phyloP scores from a whole-genome alignment of 2,329 filamentous ascomycete species.

The Fusarium subtropicale region DNA sequence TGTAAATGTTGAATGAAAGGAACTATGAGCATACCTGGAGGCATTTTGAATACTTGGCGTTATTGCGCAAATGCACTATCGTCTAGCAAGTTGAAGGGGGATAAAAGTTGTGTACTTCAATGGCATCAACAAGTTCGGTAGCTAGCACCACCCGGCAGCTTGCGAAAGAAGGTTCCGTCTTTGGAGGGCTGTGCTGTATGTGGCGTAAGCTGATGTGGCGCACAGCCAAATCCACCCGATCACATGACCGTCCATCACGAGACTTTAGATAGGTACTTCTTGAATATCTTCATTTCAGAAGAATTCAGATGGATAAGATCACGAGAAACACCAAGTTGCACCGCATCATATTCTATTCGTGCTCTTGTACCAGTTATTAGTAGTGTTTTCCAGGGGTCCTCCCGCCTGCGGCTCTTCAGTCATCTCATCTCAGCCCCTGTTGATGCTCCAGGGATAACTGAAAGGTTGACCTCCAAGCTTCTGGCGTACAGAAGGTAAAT shows the following conservation, averaged over 20 bases:
- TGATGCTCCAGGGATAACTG: neutral
- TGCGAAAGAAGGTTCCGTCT: conserved; percentile 1
- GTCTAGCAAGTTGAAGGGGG: neutral
- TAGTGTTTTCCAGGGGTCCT: neutral
- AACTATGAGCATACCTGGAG: conserved; percentile 41
- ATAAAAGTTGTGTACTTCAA: conserved; percentile 1
- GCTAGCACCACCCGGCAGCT: neutral
- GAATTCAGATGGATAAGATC: neutral
- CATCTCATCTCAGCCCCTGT: neutral
- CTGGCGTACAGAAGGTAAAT: neutral
- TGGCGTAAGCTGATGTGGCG: conserved; percentile 26
- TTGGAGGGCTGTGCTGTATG: conserved; percentile 17
- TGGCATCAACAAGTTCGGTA: neutral
- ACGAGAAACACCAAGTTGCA: neutral
- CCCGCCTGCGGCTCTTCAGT: neutral
- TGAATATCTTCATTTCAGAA: neutral
- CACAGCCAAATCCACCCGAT: neutral
- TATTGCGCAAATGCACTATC: neutral
- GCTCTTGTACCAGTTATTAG: neutral
- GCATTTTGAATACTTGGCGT: conserved; percentile 35
- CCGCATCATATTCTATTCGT: neutral
- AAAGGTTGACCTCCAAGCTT: neutral
- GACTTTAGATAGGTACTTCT: neutral
- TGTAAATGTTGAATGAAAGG: neutral
- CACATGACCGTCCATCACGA: neutral